Evolutionary conservation across 2,329 filamentous ascomycete genomes (phyloP).

Genomic region (Sphaceloma murrayae): DNA sequence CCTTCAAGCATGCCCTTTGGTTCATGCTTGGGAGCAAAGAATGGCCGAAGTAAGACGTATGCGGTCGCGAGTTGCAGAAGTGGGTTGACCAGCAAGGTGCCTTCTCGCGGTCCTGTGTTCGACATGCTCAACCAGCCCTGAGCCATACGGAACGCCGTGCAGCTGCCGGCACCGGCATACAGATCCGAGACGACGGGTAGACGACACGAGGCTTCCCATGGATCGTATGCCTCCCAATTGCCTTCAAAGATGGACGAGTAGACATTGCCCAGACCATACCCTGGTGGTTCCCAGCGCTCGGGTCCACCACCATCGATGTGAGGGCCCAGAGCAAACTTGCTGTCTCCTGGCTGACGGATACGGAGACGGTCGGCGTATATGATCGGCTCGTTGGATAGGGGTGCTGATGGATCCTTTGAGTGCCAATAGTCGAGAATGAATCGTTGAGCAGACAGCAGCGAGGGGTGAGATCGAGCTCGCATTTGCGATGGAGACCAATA

Average conservation of each 20-base stretch:
- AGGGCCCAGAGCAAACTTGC: constrained; percentile 48
- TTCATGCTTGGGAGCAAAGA: constrained; percentile 52
- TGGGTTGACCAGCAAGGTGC: constrained; percentile 74
- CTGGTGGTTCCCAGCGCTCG: constrained; percentile 48
- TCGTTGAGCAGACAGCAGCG: constrained; percentile 37
- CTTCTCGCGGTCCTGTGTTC: constrained; percentile 60
- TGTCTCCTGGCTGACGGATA: constrained; percentile 47
- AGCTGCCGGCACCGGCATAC: constrained; percentile 72
- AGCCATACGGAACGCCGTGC: constrained; percentile 76
- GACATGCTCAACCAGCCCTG: constrained; percentile 85
- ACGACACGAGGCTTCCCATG: constrained; percentile 66
- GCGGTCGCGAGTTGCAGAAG: constrained; percentile 64
- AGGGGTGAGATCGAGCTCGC: constrained; percentile 38
- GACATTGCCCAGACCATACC: constrained; percentile 53
- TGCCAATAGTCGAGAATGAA: constrained; percentile 44
- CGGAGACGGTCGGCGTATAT: constrained; percentile 42
- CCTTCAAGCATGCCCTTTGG: background rate
- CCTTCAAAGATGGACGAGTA: constrained; percentile 67
- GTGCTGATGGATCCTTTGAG: constrained; percentile 33
- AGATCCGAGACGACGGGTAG: constrained; percentile 61
- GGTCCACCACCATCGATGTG: constrained; percentile 44
- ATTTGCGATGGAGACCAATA: constrained; percentile 43
- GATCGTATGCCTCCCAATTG: constrained; percentile 69
- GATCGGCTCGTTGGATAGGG: constrained; percentile 39
- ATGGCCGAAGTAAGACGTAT: constrained; percentile 74